phyloP scores from a whole-genome alignment of 805 yeast genomes.

The Helenozyma baotianmanensis region DNA sequence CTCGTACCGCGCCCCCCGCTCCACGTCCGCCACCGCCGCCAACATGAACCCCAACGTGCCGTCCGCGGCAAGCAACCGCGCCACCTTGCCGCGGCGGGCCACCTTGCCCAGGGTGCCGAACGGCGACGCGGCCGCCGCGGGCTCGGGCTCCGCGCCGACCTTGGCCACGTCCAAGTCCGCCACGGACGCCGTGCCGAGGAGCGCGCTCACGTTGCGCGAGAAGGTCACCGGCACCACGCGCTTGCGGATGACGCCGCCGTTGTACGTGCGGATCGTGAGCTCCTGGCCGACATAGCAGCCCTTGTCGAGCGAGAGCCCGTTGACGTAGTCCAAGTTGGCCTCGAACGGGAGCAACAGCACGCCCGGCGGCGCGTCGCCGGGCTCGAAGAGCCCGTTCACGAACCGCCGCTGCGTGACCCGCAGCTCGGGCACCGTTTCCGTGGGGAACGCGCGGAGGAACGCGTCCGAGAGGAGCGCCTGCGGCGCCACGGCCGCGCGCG shows the following conservation, averaged over 20 bases:
- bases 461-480: slow-evolving; percentile 20
- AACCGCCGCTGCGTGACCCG: slow-evolving; percentile 45
- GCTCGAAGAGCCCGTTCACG: slow-evolving; percentile 36
- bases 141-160: slow-evolving; percentile 6
- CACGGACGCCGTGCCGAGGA: slow-evolving; percentile 6
- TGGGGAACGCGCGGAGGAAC: slow-evolving; percentile 34
- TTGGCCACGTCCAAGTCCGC: slow-evolving; percentile 13
- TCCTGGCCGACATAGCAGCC: slow-evolving; percentile 99
- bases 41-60: slow-evolving; percentile 66
- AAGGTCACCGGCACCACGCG: slow-evolving; percentile 65
- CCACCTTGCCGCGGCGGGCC: slow-evolving; percentile 31
- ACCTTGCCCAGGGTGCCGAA: slow-evolving; percentile 16
- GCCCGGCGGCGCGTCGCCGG: slow-evolving; percentile 28
- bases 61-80: slow-evolving; percentile 49
- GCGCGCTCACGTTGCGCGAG: slow-evolving; percentile 13
- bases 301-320: slow-evolving; percentile 79
- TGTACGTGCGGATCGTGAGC: slow-evolving; percentile 80
- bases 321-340: slow-evolving; percentile 71
- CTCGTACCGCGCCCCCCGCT: slow-evolving; percentile 39
- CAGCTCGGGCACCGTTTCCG: slow-evolving; percentile 49
- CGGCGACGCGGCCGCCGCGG: slow-evolving; percentile 17
- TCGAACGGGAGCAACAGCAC: slow-evolving; percentile 67
- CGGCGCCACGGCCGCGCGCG: slow-evolving; percentile 13
- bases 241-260: slow-evolving; percentile 78
- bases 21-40: slow-evolving; percentile 41